Base-by-base conservation (phyloP, 495 filamentous ascomycete species). In the Aspergillus cristatus region DNA sequence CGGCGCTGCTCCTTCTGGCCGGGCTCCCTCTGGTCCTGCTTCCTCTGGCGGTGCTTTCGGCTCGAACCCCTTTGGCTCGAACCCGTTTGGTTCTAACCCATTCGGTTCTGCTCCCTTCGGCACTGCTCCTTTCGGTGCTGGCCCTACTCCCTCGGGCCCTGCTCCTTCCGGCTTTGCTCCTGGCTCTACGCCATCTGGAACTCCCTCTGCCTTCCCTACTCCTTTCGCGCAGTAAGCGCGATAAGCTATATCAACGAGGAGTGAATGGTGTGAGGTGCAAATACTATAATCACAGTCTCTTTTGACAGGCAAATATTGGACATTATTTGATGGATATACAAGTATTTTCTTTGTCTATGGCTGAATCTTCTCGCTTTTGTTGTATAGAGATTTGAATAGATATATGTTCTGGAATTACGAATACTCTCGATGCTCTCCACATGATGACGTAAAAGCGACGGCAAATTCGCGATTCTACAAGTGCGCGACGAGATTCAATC, bases 391-490 rank as follows among this genome's bases (percentile, higher is more conserved):
- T 11, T 26, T 26, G 24, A 26, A 26, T 26, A 30, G n/a, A 4
- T 30, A 30, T n/a, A n/a, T n/a, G n/a, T n/a, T n/a, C n/a, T n/a
- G n/a, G n/a, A n/a, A n/a, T n/a, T n/a, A n/a, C n/a, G n/a, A n/a
- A n/a, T n/a, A n/a, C n/a, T n/a, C n/a, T n/a, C n/a, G n/a, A n/a
- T n/a, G 13, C 4, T 30, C 28, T 30, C 28, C 28, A 11, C 28
- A 30, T 30, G 37, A 39, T 39, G 37, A 39, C 28, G 37, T 39
- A 39, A 39, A 39, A 39, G 16, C 37, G 24, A 15, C 7, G 37
- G 37, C 37, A 39, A 39, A 32, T 26, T 20, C 26, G 37, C 18
- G 29, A 32, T 30, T 6, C 28, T 18, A 28, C 28, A 17, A 28
- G 14, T 29, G 14, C 18, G 11, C 18, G 14, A 31, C 14, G 26